A percentile compares a stretch with the other conserved stretches of the same genome.
Evolutionary conservation across 2,329 filamentous ascomycete species (phyloP).

Genomic region (Phyllosticta ampelicida): DNA sequence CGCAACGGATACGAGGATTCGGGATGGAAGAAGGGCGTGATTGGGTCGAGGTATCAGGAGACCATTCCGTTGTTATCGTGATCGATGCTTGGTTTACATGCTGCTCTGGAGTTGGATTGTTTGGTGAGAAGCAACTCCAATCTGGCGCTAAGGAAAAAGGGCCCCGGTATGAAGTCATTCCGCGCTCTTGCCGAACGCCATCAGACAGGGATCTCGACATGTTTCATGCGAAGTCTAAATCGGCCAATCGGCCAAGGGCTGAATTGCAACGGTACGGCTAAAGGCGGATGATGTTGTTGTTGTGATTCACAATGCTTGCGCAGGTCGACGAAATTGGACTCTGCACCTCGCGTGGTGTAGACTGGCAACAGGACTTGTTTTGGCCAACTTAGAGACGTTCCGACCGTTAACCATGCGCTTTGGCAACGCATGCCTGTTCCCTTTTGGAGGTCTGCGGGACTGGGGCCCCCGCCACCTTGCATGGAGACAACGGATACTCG

Average conservation of each 20-base stretch:
- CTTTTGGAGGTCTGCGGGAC: too few relatives aligned
- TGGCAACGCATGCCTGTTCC: too few relatives aligned
- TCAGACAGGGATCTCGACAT: not conserved
- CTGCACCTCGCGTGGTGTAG: too few relatives aligned
- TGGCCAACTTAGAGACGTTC: too few relatives aligned
- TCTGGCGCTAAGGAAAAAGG: constrained; percentile 3
- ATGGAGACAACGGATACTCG: too few relatives aligned
- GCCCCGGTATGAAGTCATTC: constrained; percentile 7
- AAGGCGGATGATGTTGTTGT: too few relatives aligned
- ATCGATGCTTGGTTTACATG: not conserved
- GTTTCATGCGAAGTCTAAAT: not conserved
- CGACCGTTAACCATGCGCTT: too few relatives aligned
- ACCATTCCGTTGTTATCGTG: not conserved
- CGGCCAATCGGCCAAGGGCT: not conserved
- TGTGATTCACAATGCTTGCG: too few relatives aligned
- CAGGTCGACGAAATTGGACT: too few relatives aligned
- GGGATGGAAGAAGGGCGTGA: not conserved
- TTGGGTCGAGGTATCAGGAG: not conserved
- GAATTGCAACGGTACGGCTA: too few relatives aligned
- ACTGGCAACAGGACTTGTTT: too few relatives aligned
- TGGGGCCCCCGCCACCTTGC: too few relatives aligned
- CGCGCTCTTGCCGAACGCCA: not conserved
- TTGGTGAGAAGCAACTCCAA: not conserved
- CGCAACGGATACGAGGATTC: not conserved
- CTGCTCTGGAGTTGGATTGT: not conserved